Evolutionary conservation across 768 basidiomycete species (phyloP).

Genomic region (Neoboletus magnificus): DNA sequence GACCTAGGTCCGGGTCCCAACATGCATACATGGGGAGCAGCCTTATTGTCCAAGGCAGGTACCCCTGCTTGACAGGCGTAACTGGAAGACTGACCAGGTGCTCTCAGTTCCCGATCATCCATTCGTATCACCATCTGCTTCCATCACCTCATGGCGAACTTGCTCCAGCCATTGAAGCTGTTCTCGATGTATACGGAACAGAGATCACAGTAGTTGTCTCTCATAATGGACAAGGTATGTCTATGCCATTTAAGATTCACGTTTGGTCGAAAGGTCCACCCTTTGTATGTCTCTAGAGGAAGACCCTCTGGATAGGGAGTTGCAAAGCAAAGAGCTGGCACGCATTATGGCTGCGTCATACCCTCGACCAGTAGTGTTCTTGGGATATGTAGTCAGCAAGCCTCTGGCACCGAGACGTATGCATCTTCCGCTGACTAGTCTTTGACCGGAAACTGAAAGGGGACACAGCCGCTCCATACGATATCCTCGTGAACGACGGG

Average conservation of each 20-base stretch:
- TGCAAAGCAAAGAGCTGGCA: slow-evolving; percentile 79
- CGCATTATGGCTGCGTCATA: slow-evolving; percentile 70
- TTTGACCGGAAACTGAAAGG: slow-evolving; percentile 7
- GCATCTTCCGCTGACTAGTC: slow-evolving; percentile 24
- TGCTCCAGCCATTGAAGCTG: slow-evolving; percentile 85
- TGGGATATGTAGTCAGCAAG: slow-evolving; percentile 77
- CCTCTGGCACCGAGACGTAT: slow-evolving; percentile 62
- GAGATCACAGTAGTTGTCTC: slow-evolving; percentile 80
- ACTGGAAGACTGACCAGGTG: not conserved
- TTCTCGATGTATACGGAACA: slow-evolving; percentile 75
- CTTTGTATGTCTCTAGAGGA: slow-evolving; percentile 54
- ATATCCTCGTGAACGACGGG: slow-evolving; percentile 74
- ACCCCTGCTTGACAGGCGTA: not conserved
- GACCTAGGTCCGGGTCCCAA: slow-evolving; percentile 89
- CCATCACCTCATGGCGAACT: slow-evolving; percentile 86
- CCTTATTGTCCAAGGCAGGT: slow-evolving; percentile 69
- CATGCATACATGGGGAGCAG: slow-evolving; percentile 87
- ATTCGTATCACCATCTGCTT: slow-evolving; percentile 80
- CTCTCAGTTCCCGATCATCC: slow-evolving; percentile 78
- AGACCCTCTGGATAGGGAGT: slow-evolving; percentile 81
- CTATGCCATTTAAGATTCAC: not conserved
- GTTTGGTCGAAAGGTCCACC: not conserved
- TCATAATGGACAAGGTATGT: slow-evolving; percentile 85
- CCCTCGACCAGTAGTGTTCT: slow-evolving; percentile 72
- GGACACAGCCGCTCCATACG: slow-evolving; percentile 65